These are phyloP conservation scores for Claviceps sp. DNA, from an alignment of 2,329 filamentous ascomycete species.

Conservation along the genomic window DNA sequence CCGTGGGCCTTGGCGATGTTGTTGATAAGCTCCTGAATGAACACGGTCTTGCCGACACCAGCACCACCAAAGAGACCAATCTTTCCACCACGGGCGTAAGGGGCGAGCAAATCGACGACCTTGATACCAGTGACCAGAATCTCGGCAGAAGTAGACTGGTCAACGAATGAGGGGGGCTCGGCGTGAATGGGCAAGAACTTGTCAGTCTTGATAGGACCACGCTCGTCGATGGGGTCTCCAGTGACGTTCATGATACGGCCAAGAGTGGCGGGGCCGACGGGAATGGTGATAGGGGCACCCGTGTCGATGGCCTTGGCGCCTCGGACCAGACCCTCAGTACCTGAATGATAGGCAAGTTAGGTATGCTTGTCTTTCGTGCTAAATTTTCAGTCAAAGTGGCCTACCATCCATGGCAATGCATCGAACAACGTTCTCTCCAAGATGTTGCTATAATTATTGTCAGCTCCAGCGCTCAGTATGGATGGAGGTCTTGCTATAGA, in stretches of 20 bases:
- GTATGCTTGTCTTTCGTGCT: neutral
- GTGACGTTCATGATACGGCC: conserved; percentile 99
- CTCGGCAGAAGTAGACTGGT: conserved; percentile 94
- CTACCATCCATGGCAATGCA: conserved; percentile 99
- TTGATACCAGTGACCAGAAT: conserved; percentile 99
- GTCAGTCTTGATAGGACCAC: conserved; percentile 89
- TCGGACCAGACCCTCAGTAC: conserved; percentile 99
- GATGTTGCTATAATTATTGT: conserved; percentile 67
- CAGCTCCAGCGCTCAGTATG: conserved; percentile 14
- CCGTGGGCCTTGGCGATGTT: conserved; percentile 99
- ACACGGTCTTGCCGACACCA: conserved; percentile 99
- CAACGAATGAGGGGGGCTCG: conserved; percentile 80
- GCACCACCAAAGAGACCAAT: conserved; percentile 99
- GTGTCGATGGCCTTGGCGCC: conserved; percentile 76
- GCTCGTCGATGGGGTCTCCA: conserved; percentile 99
- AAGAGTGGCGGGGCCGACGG: conserved; percentile 83
- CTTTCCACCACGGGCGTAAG: conserved; percentile 99
- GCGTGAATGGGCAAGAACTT: conserved; percentile 86
- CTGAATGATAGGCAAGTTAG: conserved; percentile 28
- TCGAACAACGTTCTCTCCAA: conserved; percentile 97
- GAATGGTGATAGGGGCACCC: conserved; percentile 89
- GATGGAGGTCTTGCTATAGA: neutral
- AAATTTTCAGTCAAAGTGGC: conserved; percentile 16
- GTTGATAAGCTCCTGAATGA: conserved; percentile 99
- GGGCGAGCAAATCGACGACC: conserved; percentile 97